These are phyloP conservation scores for Triticum timopheevii DNA, from an alignment of 176 grass and related monocot genomes.

Conservation along the genomic window DNA sequence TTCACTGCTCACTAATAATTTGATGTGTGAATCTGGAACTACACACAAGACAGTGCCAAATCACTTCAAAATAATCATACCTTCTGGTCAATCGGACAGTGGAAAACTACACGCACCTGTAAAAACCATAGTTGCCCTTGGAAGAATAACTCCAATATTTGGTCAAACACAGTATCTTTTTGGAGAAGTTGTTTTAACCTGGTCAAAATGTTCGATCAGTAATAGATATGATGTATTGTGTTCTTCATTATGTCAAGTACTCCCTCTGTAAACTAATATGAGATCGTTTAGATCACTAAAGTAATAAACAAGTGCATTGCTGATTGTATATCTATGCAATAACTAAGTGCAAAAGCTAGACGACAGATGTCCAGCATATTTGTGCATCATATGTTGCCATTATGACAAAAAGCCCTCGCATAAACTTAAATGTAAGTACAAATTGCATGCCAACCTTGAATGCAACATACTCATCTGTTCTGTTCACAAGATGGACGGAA, in stretches of 20 bases:
- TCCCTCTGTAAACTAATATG: no score
- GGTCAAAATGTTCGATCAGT: background rate
- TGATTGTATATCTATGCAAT: background rate
- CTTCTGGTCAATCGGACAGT: background rate
- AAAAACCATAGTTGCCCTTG: slow-evolving; percentile 58
- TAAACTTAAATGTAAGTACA: slow-evolving; percentile 15
- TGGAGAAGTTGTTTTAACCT: slow-evolving; percentile 9
- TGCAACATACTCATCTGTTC: slow-evolving; percentile 69
- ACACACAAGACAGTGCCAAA: background rate
- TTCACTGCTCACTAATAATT: background rate
- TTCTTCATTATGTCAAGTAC: background rate
- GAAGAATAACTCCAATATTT: slow-evolving; percentile 55
- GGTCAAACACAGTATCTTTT: background rate
- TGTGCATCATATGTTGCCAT: background rate
- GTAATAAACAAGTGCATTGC: background rate
- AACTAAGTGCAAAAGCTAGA: background rate
- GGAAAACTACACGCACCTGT: slow-evolving; percentile 43
- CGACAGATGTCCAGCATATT: background rate
- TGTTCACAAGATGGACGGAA: slow-evolving; percentile 62
- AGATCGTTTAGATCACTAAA: no score
- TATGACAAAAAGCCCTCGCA: background rate
- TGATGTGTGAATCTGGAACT: background rate
- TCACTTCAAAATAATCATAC: background rate
- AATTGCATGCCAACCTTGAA: slow-evolving; percentile 73
- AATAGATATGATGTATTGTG: background rate